Base-by-base conservation (phyloP, 192 early-diverging fungal genomes). In the Cetraspora pellucida region DNA sequence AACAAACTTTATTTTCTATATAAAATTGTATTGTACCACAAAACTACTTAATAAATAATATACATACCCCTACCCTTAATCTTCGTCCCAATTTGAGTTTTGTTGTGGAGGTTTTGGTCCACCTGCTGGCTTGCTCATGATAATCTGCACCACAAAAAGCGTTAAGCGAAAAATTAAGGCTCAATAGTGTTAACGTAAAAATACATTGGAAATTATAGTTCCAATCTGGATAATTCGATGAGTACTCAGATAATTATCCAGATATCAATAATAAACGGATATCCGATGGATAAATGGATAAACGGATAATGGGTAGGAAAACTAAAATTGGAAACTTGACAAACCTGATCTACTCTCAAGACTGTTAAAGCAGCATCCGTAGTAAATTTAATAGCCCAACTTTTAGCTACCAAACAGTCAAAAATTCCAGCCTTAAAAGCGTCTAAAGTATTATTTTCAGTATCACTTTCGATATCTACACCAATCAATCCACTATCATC, bases 41-140 rank as follows among this genome's bases (percentile, higher is more conserved):
- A n/a, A n/a, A n/a, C n/a, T n/a, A n/a, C n/a, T n/a, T n/a, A n/a
- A n/a, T n/a, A n/a, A n/a, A n/a, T n/a, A n/a, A n/a, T n/a, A n/a
- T n/a, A n/a, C n/a, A n/a, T n/a, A n/a, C n/a, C n/a, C n/a, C n/a
- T n/a, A n/a, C n/a, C n/a, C n/a, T 84, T 89, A 88, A 79, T 92
- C 92, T 81, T 95, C 92, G 81, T 97, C 95, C 95, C 94, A 95
- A 88, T 95, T 87, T 75, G 88, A 85, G 79, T 92, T 87, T 85
- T 94, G 85, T 91, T 95, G 93, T 78, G 92, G 93, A 84, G 87
- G 92, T 84, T 94, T 93, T 45, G 93, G 97, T 10, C 97, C 97
- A 70, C 97, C 97, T 21, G 97, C 96, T 52, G 92, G 94, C 86
- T 97, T 97, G 70, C 93, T 94, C 97, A 98, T 98, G 85, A 98